Evolutionary conservation across 2,329 filamentous ascomycete genomes (phyloP).

Genomic region (Cladophialophora bantiana): DNA sequence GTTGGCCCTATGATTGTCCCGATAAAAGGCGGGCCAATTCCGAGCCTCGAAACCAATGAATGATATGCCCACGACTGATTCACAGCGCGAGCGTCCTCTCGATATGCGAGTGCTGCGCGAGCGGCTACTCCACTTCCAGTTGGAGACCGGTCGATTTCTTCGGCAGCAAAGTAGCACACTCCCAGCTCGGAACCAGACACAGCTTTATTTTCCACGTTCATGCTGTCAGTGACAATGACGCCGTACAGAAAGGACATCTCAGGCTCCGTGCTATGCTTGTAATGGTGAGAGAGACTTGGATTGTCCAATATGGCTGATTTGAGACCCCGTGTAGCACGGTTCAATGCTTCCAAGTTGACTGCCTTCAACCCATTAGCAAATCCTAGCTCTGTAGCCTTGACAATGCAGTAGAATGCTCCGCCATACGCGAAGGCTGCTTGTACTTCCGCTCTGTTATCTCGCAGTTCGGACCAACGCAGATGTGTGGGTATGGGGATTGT

Average conservation of each 20-base stretch:
- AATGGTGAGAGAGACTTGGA: slow-evolving; percentile 36
- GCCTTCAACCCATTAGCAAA: slow-evolving; percentile 43
- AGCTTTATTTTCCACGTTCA: slow-evolving; percentile 1
- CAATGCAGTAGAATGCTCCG: slow-evolving; percentile 54
- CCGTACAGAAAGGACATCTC: slow-evolving; percentile 51
- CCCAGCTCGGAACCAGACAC: slow-evolving; percentile 50
- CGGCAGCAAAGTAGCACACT: slow-evolving; percentile 55
- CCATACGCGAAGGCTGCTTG: slow-evolving; percentile 49
- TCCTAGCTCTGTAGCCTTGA: slow-evolving; percentile 49
- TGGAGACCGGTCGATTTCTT: slow-evolving; percentile 56
- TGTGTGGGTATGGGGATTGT: slow-evolving; percentile 43
- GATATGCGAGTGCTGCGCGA: slow-evolving; percentile 47
- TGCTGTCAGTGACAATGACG: slow-evolving; percentile 49
- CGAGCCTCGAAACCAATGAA: slow-evolving; percentile 47
- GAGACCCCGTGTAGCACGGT: slow-evolving; percentile 45
- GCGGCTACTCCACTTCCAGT: slow-evolving; percentile 51
- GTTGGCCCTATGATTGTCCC: slow-evolving; percentile 27
- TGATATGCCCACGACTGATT: slow-evolving; percentile 47
- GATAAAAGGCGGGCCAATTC: slow-evolving; percentile 39
- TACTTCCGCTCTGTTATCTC: slow-evolving; percentile 1
- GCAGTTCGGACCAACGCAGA: slow-evolving; percentile 51
- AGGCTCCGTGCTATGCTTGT: slow-evolving; percentile 45
- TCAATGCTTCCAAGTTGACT: slow-evolving; percentile 45
- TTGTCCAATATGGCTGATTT: slow-evolving; percentile 43
- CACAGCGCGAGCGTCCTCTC: slow-evolving; percentile 40